These are phyloP conservation scores for Apiospora sp. DNA, from an alignment of 2,329 filamentous ascomycete species.

Conservation along the genomic window DNA sequence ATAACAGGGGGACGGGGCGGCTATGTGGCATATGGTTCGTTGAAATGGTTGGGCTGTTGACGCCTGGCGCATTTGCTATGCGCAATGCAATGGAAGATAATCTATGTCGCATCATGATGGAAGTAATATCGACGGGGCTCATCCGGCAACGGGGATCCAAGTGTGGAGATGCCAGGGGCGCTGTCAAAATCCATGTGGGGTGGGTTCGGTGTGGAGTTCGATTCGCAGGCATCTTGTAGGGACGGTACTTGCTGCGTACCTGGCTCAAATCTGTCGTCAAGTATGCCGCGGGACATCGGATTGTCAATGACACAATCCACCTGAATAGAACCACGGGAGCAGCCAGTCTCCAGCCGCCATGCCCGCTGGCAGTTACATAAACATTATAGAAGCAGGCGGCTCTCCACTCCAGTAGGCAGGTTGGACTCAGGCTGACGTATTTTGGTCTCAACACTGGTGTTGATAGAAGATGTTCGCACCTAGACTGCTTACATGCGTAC, in stretches of 20 bases:
- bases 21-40: not conserved
- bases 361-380: not conserved
- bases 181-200: conserved; percentile 19
- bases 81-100: conserved; percentile 1
- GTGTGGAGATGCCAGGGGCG: conserved; percentile 16
- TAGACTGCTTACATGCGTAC: not conserved
- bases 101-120: conserved; percentile 2
- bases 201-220: conserved; percentile 17
- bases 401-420: not conserved
- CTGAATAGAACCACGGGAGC: not conserved
- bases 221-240: not conserved
- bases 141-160: conserved; percentile 16
- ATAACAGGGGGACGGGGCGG: not conserved
- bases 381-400: not conserved
- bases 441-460: not conserved
- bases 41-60: conserved; percentile 1
- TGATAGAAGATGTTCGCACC: not conserved
- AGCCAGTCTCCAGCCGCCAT: not conserved
- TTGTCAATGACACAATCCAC: not conserved
- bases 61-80: conserved; percentile 7
- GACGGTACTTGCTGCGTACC: conserved; percentile 14
- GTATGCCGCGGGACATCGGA: not conserved
- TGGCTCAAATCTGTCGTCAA: not conserved
- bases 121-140: conserved; percentile 8
- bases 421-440: not conserved